Evolutionary conservation across 768 basidiomycete genomes (phyloP).

Genomic region (Boletus subparvulus): DNA sequence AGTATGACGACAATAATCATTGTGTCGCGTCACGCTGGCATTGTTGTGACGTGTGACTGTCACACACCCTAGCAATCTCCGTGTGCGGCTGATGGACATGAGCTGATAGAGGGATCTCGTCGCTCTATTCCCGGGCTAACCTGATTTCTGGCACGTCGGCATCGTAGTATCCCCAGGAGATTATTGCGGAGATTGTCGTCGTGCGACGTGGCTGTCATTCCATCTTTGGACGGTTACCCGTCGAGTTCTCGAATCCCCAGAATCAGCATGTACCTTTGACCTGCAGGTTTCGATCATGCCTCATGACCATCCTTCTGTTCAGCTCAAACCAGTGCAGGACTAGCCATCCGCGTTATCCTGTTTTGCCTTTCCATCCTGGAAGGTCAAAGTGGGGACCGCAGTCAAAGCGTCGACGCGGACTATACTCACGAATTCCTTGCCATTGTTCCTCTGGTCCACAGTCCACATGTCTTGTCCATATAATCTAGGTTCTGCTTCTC

Average conservation of each 20-base stretch:
- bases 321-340: slow-evolving; percentile 15
- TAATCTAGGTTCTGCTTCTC: slow-evolving; percentile 5
- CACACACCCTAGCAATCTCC: slow-evolving; percentile 1
- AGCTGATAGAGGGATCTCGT: background rate
- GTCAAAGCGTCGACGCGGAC: slow-evolving; percentile 4
- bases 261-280: slow-evolving; percentile 4
- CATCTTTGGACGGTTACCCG: background rate
- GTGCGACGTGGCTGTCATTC: slow-evolving; percentile 5
- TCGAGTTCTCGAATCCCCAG: slow-evolving; percentile 7
- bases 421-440: background rate
- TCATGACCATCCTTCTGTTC: slow-evolving; percentile 12
- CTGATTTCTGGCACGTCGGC: too few species aligned
- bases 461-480: slow-evolving; percentile 22
- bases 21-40: slow-evolving; percentile 6
- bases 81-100: background rate
- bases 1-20: background rate
- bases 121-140: background rate
- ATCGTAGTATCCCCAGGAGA: background rate
- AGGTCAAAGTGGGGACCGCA: slow-evolving; percentile 12
- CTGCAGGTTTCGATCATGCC: slow-evolving; percentile 8
- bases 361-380: background rate
- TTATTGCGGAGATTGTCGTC: slow-evolving; percentile 20
- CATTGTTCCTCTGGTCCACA: slow-evolving; percentile 25
- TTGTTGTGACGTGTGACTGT: slow-evolving; percentile 10
- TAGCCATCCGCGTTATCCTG: background rate